A percentile compares a stretch with the other conserved stretches of the same genome.
Evolutionary conservation across 305 asterid species (phyloP).

Genomic region (Fraxinus dipetala): DNA sequence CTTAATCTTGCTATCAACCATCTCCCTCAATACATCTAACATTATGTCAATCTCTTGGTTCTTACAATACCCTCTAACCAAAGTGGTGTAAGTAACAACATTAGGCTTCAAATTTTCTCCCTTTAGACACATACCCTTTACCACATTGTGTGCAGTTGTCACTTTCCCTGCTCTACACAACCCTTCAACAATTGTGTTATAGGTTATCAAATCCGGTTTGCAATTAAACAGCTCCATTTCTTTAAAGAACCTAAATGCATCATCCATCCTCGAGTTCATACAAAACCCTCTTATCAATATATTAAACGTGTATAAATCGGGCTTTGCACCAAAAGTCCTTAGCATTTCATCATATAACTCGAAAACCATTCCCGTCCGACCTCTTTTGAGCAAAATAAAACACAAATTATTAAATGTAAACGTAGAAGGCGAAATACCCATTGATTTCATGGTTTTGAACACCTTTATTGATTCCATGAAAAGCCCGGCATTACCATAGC

Average conservation of each 20-base stretch:
- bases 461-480: constrained; percentile 67
- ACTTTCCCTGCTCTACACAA: constrained; percentile 77
- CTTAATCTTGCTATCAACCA: constrained; percentile 49
- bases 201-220: constrained; percentile 62
- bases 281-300: constrained; percentile 77
- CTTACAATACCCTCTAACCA: constrained; percentile 80
- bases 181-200: constrained; percentile 77
- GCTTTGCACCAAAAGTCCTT: constrained; percentile 70
- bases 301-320: constrained; percentile 68
- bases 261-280: constrained; percentile 64
- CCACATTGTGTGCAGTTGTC: constrained; percentile 58
- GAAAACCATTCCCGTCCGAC: constrained; percentile 55
- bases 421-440: constrained; percentile 75
- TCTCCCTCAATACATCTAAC: constrained; percentile 49
- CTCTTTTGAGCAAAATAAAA: constrained; percentile 58
- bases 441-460: constrained; percentile 57
- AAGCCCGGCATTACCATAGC: constrained; percentile 73
- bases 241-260: constrained; percentile 67
- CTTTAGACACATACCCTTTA: constrained; percentile 62
- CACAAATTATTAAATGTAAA: constrained; percentile 65
- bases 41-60: constrained; percentile 50
- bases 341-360: constrained; percentile 82
- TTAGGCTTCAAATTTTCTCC: constrained; percentile 57
- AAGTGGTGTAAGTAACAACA: constrained; percentile 77
- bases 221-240: constrained; percentile 67